Evolutionary conservation across 768 basidiomycete genomes (phyloP), one percentile per base, ranked within the genome.

Genomic region (Tricholoma bakamatsutake): DNA sequence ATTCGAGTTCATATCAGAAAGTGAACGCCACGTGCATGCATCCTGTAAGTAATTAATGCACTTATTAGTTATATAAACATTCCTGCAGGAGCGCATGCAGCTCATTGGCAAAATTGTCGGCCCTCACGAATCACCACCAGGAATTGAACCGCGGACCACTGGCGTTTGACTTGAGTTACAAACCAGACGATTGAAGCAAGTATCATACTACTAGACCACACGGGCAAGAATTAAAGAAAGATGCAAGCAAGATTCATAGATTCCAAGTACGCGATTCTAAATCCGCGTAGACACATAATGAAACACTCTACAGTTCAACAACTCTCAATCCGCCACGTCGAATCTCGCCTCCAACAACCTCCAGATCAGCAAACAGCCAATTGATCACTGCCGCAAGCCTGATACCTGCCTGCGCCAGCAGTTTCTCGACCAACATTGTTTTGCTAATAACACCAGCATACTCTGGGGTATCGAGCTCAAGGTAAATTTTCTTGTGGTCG

Each of bases 311-410:
- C 27, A 47, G 46, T 47, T 47, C 3, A 9, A 47, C 28, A 2
- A 47, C 46, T 30, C 8, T 27, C 43, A 46, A 2, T 12, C 17
- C 43, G 13, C 27, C 28, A 47, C 15, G 46, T 7, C 12, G 27
- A n/a, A 47, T 28, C n/a, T 12, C 28, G 15, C 46, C 50, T 24
- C 35, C 18, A 27, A 56, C 58, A 21, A 59, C 60, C 18, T 59
- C 63, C 13, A 62, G 61, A 53, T 77, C 74, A 10, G 73, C 71
- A 58, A 90, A 89, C 12, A 93, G 72, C 64, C 78, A 84, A 63
- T 97, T 97, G 59, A 98, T 71, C 10, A 90, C 69, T 0, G 83
- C 90, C 1, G 94, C 95, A 24, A 96, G 82, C 21, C 95, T 78
- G 30, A 96, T 72, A 1, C 93, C 95, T 0, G 73, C 93, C 73